Percentiles rank a stretch among this genome's conserved stretches.
Evolutionary conservation across 768 basidiomycete genomes (phyloP).

Genomic region (Xerocomellus intermedius): DNA sequence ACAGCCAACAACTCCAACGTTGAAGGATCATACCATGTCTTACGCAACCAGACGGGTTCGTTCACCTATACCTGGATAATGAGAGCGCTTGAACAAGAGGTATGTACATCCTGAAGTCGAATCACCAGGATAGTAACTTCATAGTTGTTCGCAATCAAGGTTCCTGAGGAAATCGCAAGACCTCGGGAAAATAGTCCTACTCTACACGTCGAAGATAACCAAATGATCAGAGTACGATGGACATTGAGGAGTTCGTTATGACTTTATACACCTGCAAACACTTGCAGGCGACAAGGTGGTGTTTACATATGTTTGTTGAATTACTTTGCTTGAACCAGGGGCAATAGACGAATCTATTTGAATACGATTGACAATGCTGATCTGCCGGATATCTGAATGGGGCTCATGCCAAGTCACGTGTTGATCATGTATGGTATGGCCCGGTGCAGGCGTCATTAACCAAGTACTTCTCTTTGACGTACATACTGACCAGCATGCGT

Average conservation of each 20-base stretch:
- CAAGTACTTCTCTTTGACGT: no score
- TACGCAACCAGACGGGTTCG: conserved; percentile 70
- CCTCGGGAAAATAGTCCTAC: conserved; percentile 72
- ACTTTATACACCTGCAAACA: no score
- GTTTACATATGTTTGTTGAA: neutral
- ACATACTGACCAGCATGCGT: no score
- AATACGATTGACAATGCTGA: no score
- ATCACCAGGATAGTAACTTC: neutral
- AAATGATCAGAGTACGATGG: neutral
- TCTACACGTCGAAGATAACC: conserved; percentile 41
- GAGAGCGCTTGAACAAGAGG: conserved; percentile 59
- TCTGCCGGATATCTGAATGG: no score
- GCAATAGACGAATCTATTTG: no score
- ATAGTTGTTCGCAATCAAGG: conserved; percentile 17
- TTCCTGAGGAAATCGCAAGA: conserved; percentile 60
- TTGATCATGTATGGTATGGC: no score
- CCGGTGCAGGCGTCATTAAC: no score
- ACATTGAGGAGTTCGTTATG: neutral
- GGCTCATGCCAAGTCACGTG: no score
- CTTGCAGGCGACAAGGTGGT: no score
- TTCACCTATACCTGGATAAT: conserved; percentile 88
- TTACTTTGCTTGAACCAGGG: no score
- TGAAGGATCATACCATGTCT: conserved; percentile 78
- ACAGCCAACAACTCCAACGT: conserved; percentile 77
- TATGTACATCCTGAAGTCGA: neutral